Base-by-base conservation (phyloP, 2,329 filamentous ascomycete genomes). In the Teratosphaeria destructans region DNA sequence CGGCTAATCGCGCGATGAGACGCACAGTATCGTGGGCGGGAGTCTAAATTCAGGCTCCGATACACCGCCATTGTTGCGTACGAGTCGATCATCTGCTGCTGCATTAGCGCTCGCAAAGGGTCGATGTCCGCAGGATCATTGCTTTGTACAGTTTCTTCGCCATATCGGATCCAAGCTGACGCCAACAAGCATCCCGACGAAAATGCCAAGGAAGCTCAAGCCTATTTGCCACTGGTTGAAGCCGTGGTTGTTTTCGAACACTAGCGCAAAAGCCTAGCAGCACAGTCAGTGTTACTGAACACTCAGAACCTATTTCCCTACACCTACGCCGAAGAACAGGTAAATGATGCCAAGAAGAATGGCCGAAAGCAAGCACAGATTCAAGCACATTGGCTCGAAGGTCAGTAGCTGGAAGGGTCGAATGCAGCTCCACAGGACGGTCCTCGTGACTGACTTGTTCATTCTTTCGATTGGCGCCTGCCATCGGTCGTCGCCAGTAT, bases 11-110 rank as follows among this genome's bases (percentile, higher is more conserved):
- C 27, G 53, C 34, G 53, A 54, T 34, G 43, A 52, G 19, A 66
- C 68, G 57, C 62, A 71, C 65, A 74, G 61, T 58, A 78, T 77
- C 16, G 78, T 81, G 58, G 89, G 85, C 6, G 90, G 88, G 37
- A 96, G 81, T 62, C 90, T 85, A 76, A 88, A 95, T 75, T 96
- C 93, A 8, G 93, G 92, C 78, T 96, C 90, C 61, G 85, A 87
- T 55, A 81, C 78, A 5, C 81, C 83, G 59, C 58, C 82, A 76
- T 68, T 80, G 75, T 72, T 70, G 59, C 74, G 77, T 59, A 86
- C 79, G 62, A 92, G 80, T 53, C 77, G 74, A 12, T 66, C 70
- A 65, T 88, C 67, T 67, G 39, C 5, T 58, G 43, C 54, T 34
- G 53, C 29, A 16, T 52, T 55, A 57, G 55, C 55, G 52, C 52